A percentile compares a stretch with the other conserved stretches of the same genome.
Evolutionary conservation across 805 yeast genomes (phyloP).

Genomic region (Saccharomycopsis guyanensis): DNA sequence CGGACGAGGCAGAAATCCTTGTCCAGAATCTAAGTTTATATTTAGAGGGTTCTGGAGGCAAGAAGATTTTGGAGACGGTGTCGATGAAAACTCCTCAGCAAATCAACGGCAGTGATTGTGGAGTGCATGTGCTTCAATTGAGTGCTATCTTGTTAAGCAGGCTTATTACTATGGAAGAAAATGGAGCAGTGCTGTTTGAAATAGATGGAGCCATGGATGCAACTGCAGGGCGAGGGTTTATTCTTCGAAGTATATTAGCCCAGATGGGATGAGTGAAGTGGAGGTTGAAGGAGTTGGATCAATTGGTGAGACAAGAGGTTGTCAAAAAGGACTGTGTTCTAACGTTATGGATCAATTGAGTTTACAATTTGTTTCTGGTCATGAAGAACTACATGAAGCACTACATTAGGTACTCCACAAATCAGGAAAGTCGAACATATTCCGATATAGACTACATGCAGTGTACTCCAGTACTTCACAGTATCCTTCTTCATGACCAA

Average conservation of each 20-base stretch:
- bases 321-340: too few relatives aligned
- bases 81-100: slow-evolving; percentile 43
- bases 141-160: slow-evolving; percentile 31
- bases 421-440: too few relatives aligned
- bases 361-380: too few relatives aligned
- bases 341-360: too few relatives aligned
- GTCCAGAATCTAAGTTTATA: slow-evolving; percentile 24
- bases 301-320: too few relatives aligned
- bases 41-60: slow-evolving; percentile 20
- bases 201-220: not conserved
- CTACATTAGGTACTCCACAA: too few relatives aligned
- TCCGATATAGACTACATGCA: too few relatives aligned
- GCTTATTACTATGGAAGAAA: slow-evolving; percentile 27
- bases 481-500: too few relatives aligned
- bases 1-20: slow-evolving; percentile 19
- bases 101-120: slow-evolving; percentile 60
- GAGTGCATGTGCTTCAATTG: slow-evolving; percentile 37
- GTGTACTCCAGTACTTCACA: too few relatives aligned
- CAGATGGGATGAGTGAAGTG: not conserved
- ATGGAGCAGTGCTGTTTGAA: slow-evolving; percentile 16
- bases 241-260: not conserved
- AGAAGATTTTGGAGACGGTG: slow-evolving; percentile 25
- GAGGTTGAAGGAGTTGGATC: too few relatives aligned
- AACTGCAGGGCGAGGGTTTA: not conserved
- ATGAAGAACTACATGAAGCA: too few relatives aligned